These are phyloP conservation scores for Verticillium zaregamsianum DNA, from an alignment of 2,329 filamentous ascomycete genomes.

Conservation along the genomic window DNA sequence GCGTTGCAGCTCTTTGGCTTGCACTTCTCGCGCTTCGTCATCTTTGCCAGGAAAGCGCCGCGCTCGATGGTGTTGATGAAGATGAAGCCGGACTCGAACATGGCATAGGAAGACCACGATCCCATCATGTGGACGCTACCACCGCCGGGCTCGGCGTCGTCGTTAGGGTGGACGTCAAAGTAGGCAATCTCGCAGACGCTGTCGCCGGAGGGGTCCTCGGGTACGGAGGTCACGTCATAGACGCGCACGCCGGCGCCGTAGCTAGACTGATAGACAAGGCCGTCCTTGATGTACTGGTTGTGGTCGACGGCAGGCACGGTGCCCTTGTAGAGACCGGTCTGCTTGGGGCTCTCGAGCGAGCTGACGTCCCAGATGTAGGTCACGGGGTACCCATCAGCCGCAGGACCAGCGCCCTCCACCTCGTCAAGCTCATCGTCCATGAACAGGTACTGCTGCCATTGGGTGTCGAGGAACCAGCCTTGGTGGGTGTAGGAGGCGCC, in stretches of 20 bases:
- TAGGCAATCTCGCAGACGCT: conserved; percentile 37
- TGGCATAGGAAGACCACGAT: conserved; percentile 40
- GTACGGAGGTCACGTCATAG: conserved; percentile 25
- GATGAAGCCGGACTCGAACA: conserved; percentile 35
- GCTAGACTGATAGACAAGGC: conserved; percentile 39
- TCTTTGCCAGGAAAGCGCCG: conserved; percentile 34
- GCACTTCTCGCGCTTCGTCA: conserved; percentile 15
- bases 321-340: conserved; percentile 35
- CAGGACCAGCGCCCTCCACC: conserved; percentile 29
- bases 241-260: conserved; percentile 38
- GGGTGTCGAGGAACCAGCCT: conserved; percentile 44
- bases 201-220: conserved; percentile 29
- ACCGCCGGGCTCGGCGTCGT: conserved; percentile 32
- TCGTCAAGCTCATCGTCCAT: conserved; percentile 49
- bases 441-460: conserved; percentile 33
- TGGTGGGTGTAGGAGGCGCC: conserved; percentile 56
- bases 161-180: conserved; percentile 45
- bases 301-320: conserved; percentile 35
- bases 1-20: conserved; percentile 15
- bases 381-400: conserved; percentile 36
- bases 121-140: conserved; percentile 32
- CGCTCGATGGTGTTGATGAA: conserved; percentile 39
- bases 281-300: conserved; percentile 39
- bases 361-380: conserved; percentile 47
- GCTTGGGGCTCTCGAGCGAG: conserved; percentile 33